Percentiles rank a stretch among this genome's conserved stretches.
These are phyloP conservation scores for Eucalyptus curtisii DNA, from an alignment of 345 rosid genomes.

Conservation along the genomic window DNA sequence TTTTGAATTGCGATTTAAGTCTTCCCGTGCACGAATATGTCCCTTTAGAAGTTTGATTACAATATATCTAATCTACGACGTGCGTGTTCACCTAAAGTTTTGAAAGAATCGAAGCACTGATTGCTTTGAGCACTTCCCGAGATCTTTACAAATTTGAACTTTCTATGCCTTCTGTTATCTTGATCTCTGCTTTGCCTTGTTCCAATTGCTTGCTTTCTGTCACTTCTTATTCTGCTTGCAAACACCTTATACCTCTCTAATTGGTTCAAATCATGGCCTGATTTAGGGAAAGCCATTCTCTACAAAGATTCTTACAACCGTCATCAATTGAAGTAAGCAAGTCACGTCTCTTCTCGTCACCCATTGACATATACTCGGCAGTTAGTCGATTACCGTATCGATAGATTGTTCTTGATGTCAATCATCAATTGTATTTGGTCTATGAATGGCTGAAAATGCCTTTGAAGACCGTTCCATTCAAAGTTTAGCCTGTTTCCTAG, in stretches of 20 bases:
- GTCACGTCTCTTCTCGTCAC: not conserved
- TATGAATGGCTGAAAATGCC: not conserved
- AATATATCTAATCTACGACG: not conserved
- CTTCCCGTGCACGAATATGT: not conserved
- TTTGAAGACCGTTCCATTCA: not conserved
- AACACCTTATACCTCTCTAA: not conserved
- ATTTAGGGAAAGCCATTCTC: not conserved
- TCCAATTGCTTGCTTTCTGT: not conserved
- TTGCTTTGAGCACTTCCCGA: too few species aligned
- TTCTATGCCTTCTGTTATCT: not conserved
- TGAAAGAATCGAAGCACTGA: not conserved
- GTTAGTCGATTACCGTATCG: not conserved
- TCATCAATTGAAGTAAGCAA: not conserved
- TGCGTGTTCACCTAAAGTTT: not conserved
- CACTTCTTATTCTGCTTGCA: not conserved
- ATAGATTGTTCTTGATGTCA: not conserved
- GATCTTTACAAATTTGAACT: not conserved
- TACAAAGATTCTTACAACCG: not conserved
- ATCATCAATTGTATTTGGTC: not conserved
- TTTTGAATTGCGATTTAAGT: not conserved
- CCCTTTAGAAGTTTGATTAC: not conserved
- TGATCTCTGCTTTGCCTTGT: not conserved
- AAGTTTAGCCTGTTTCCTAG: not conserved
- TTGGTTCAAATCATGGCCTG: not conserved
- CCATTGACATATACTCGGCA: not conserved